Base-by-base conservation (phyloP, 179 eudicot species). In the Beta macrorhiza region DNA sequence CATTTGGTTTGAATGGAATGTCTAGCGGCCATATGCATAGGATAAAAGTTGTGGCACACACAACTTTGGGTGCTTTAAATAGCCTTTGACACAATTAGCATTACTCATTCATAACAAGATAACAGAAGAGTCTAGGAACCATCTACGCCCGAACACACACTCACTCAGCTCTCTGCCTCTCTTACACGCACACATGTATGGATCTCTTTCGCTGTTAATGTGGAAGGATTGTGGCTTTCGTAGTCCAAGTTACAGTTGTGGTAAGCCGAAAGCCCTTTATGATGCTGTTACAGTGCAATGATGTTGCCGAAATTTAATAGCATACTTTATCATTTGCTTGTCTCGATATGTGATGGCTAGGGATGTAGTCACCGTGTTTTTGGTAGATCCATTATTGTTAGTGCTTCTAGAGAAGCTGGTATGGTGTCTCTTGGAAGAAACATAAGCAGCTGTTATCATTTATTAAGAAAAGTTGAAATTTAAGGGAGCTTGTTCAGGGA, bases 371-470 rank as follows among this genome's bases (percentile, higher is more conserved):
- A 16, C 29, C 25, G 57, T 29, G 22, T 75, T 5, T 49, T 52
- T 17, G 32, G 64, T 32, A 55, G 61, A 19, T 55, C 64, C 56
- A 10, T 55, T 19, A n/a, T 55, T 57, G 51, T 59, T 75, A 75
- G 52, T 75, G 78, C 42, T 74, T 14, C 51, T 49, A 55, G 62
- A 74, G 77, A 29, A 55, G 56, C 52, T 56, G 67, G 25, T 32
- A 58, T 19, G 67, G 49, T 37, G 61, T 49, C 56, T n/a, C 37
- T 29, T 20, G 32, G 74, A 49, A 71, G 49, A n/a, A 14, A 5
- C 25, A 53, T 17, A 11, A 73, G 13, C 15, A 29, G 11, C 17
- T 10, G 19, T 20, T 67, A 67, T 14, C 2, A 17, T 57, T 55
- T 53, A 0, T 5, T 56, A 29, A 55, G 25, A n/a, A 15, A 56